Base-by-base conservation (phyloP, 352 stramenopile genomes). In the Phytophthora sansomeana region DNA sequence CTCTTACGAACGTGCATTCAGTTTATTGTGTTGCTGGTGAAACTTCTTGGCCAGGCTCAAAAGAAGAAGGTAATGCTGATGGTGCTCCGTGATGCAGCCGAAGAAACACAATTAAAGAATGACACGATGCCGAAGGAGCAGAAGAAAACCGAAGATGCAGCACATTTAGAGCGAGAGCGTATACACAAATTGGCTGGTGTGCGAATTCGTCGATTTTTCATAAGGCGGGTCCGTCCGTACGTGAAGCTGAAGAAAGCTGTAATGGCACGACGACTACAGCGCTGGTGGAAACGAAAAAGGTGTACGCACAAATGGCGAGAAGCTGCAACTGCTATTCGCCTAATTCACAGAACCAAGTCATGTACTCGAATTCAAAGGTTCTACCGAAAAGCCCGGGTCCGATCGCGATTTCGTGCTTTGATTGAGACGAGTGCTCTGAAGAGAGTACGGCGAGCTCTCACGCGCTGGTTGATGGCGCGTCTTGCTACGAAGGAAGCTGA, bases 141-240 rank as follows among this genome's bases (percentile, higher is more conserved):
- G 8, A 30, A 51, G 7, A 21, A 19, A 6, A 42, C 1, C 5
- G 29, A 59, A n/a, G 16, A 13, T 33, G 29, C 32, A 13, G 43
- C 32, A 17, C 29, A 1, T 21, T 47, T 55, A 33, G 29, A 62
- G 7, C 28, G 14, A 33, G 35, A 64, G 16, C 35, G 43, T 2
- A 58, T 44, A 16, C 58, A 36, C 3, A 47, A 48, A 44, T 50
- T 91, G 13, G 74, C 82, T 3, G 17, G 60, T 14, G 58, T 64
- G 29, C 54, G 62, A 6, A 80, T 92, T 58, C 47, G 73, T 51
- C 74, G 74, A 9, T 92, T 92, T 58, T 89, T 90, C 52, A 26
- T 75, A 5, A 55, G 70, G 2, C 65, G 58, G 41, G 81, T 90
- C 11, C 58, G 73, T 17, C 74, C 59, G 6, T 88, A 89, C 26